A percentile compares a stretch with the other conserved stretches of the same genome.
These are phyloP conservation scores for Nadsonia commutata DNA, from an alignment of 1,139 yeast genomes.

Conservation along the genomic window DNA sequence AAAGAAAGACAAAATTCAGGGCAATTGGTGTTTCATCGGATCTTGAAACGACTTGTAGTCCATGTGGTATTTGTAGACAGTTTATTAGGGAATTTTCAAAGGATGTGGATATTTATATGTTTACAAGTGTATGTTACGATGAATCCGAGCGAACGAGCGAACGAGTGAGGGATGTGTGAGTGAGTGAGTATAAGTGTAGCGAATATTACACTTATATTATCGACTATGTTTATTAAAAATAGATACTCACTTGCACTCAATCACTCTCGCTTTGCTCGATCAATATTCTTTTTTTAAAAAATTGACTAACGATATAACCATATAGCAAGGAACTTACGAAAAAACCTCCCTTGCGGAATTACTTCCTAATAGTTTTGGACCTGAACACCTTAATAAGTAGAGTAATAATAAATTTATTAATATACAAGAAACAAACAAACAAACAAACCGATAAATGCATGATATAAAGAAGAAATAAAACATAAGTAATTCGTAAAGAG, in stretches of 20 bases:
- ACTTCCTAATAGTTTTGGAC: slow-evolving; percentile 79
- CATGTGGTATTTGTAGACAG: slow-evolving; percentile 94
- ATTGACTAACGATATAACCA: background rate
- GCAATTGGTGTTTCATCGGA: slow-evolving; percentile 68
- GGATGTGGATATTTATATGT: slow-evolving; percentile 21
- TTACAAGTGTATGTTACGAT: slow-evolving; percentile 9
- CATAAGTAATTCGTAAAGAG: background rate
- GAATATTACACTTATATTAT: slow-evolving; percentile 1
- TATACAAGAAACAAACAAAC: slow-evolving; percentile 6
- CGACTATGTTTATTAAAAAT: background rate
- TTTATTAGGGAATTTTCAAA: slow-evolving; percentile 60
- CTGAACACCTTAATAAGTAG: slow-evolving; percentile 37
- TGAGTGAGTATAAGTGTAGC: too few relatives aligned
- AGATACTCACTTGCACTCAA: background rate
- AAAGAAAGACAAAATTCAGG: slow-evolving; percentile 33
- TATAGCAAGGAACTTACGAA: slow-evolving; percentile 14
- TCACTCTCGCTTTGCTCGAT: too few relatives aligned
- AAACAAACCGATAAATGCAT: background rate
- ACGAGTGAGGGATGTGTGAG: too few relatives aligned
- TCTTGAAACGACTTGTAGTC: slow-evolving; percentile 46
- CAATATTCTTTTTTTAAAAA: too few relatives aligned
- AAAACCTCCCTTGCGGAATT: slow-evolving; percentile 40
- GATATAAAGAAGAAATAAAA: background rate
- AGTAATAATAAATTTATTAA: background rate
- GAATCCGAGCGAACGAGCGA: too few relatives aligned